phyloP scores from a whole-genome alignment of 202 grass and related monocot species.

The Brachypodium distachyon region DNA sequence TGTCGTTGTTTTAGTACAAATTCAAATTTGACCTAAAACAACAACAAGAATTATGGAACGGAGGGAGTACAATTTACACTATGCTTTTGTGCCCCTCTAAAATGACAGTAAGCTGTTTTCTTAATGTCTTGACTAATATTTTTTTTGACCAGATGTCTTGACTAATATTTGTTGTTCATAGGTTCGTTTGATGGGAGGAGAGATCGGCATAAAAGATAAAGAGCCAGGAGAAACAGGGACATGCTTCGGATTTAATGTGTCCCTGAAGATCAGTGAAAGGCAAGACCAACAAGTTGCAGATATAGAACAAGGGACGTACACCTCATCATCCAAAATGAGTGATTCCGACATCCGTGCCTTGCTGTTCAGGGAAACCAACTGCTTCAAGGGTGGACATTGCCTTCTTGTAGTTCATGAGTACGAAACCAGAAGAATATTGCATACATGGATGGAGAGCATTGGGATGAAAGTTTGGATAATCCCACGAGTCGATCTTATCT shows the following conservation, averaged over 20 bases:
- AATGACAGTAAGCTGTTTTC: too few relatives aligned
- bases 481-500: conserved; percentile 14
- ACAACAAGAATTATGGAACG: too few relatives aligned
- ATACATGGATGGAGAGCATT: conserved; percentile 56
- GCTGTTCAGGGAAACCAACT: conserved; percentile 7
- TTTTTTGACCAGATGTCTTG: too few relatives aligned
- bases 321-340: background rate
- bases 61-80: too few relatives aligned
- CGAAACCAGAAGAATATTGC: conserved; percentile 50
- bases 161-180: background rate
- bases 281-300: too few relatives aligned
- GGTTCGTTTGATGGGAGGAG: conserved; percentile 82
- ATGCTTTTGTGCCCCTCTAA: too few relatives aligned
- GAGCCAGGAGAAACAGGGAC: conserved; percentile 41
- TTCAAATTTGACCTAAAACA: too few relatives aligned
- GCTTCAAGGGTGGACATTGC: conserved; percentile 38
- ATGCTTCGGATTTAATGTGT: conserved; percentile 69
- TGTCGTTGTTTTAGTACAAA: too few relatives aligned
- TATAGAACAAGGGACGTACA: conserved; percentile 6
- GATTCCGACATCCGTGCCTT: background rate
- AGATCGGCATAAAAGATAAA: conserved; percentile 66
- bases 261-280: conserved; percentile 32
- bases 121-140: too few relatives aligned
- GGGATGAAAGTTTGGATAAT: conserved; percentile 48
- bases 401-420: conserved; percentile 42